Base-by-base conservation (phyloP, 2,329 filamentous ascomycete species). In the Penicillium sp. region DNA sequence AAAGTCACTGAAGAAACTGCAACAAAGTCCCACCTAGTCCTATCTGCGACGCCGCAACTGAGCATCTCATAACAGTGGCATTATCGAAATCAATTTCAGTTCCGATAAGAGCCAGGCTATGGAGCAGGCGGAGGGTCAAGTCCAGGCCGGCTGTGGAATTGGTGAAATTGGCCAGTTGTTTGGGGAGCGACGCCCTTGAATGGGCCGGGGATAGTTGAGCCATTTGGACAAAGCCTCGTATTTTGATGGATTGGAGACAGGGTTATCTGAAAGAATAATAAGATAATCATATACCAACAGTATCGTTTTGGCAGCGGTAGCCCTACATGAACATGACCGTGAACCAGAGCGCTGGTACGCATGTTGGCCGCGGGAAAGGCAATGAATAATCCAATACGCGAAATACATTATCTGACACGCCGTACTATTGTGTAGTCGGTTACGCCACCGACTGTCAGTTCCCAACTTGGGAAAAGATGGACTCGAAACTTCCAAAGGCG, bases 31-130 rank as follows among this genome's bases (percentile, higher is more conserved):
- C 56, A 76, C 76, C 72, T 39, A 78, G 52, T 15, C 70, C 71
- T 40, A 78, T 64, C 46, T 78, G 70, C 12, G 61, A 60, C 42
- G 70, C 67, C 5, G 71, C 68, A 9, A 62, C 63, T 2, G 62
- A 53, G 66, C 70, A 78, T 24, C 62, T 61, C 9, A 62, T 57
- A 7, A 65, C 60, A 33, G 68, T 62, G 20, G 49, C 51, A 8
- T 62, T 48, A 13, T 63, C 60, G n/a, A 55, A 32, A 18, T 33
- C 33, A 37, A 54, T 10, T 32, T 49, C 52, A n/a, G 30, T 41
- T 10, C 37, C 57, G 17, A 62, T 47, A 20, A 51, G 51, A n/a
- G 45, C 26, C 33, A 61, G 46, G 5, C 51, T 51, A 41, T 62
- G 58, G 46, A 59, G 6, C 23, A 62, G 42, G 18, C 59, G 59